Conservation (phyloP, 2,329 filamentous ascomycete genomes). For the Cordyceps fumosorosea region DNA sequence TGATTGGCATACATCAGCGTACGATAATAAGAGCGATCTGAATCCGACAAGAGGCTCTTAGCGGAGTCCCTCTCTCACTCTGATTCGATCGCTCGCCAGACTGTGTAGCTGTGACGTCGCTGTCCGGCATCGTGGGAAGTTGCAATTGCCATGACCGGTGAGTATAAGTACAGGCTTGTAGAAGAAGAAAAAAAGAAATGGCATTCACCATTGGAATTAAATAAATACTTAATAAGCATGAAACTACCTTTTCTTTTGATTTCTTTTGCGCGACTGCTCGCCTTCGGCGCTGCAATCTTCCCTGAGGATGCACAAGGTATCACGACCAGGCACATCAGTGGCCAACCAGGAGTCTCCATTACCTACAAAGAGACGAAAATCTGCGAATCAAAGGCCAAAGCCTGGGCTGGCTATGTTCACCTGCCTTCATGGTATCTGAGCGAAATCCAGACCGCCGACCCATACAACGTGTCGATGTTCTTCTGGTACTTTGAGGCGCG, state of each 20-base stretch:
- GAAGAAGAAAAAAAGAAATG: not conserved
- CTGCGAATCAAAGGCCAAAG: constrained; percentile 6
- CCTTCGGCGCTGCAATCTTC: not conserved
- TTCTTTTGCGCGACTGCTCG: not conserved
- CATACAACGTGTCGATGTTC: constrained; percentile 24
- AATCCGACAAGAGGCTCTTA: not conserved
- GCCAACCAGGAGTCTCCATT: constrained; percentile 4
- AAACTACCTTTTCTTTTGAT: not conserved
- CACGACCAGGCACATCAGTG: not conserved
- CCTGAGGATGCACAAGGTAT: not conserved
- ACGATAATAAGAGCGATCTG: not conserved
- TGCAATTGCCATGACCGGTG: not conserved
- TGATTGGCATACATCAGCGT: not conserved
- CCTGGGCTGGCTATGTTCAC: constrained; percentile 10
- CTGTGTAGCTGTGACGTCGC: not conserved
- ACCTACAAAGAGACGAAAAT: constrained; percentile 7
- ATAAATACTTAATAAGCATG: not conserved
- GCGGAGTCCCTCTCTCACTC: not conserved
- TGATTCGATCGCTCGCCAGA: not conserved
- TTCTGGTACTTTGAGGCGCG: constrained; percentile 40
- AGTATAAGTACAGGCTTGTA: not conserved
- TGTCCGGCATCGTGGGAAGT: not conserved
- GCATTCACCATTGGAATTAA: not conserved
- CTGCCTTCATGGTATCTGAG: constrained; percentile 8
- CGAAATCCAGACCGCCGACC: constrained; percentile 3